Evolutionary conservation across 2,329 filamentous ascomycete species (phyloP), one percentile per base, ranked within the genome.

Genomic region (Apiospora sp.): DNA sequence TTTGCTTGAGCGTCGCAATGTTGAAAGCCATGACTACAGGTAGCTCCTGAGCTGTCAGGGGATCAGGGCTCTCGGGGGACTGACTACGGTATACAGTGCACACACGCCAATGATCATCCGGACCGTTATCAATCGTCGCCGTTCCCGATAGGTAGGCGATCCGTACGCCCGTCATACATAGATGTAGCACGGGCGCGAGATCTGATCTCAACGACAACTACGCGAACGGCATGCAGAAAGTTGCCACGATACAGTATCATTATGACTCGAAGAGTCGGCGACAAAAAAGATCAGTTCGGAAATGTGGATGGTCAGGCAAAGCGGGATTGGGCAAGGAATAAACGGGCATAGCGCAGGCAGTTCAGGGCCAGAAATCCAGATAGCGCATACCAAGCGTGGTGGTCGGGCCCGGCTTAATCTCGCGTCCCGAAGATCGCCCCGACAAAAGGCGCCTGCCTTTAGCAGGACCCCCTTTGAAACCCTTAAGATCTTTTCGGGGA

Each of bases 331-430:
- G 34, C 49, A 37, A 49, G 46, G 44, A 22, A 49, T 19, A 49
- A 64, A 13, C 13, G 10, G 58, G 58, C 34, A 64, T 64, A 64
- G 34, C 19, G 27, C 54, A 61, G 19, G 30, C 27, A 61, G 19
- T 37, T 61, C 30, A 58, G 27, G 7, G 46, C 46, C 46, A 49
- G 46, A 49, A 48, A 49, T 8, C 46, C 30, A 22, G 54, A 54
- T 27, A 54, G 16, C 51, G 51, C 51, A 41, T 54, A 54, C 51
- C 24, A 34, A 22, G 7, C 16, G 54, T 37, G 16, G 54, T 61
- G 16, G 54, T 64, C 58, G 58, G 58, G 58, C 58, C 30, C 58
- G 58, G 58, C 58, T 64, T 64, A 64, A 41, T 64, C 58, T 64
- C 58, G 58, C 58, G 58, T 64, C 10, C 58, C 58, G 58, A 64